phyloP scores from a whole-genome alignment of 805 yeast genomes.

The Diddensiella santjacobensis region DNA sequence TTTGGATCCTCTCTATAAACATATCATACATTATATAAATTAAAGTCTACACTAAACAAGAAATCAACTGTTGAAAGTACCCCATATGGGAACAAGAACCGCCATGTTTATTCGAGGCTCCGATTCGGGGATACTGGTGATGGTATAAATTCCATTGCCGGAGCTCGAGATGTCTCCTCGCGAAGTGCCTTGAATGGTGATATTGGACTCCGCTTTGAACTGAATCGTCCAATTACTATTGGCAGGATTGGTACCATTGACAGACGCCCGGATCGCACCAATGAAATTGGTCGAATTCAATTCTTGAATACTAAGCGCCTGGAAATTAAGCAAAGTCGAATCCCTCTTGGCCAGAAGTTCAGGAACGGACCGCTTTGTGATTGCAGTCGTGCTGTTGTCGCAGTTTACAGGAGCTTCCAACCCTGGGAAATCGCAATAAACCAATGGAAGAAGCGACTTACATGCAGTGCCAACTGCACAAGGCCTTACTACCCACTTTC shows the following conservation, averaged over 20 bases:
- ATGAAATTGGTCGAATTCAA: conserved; percentile 3
- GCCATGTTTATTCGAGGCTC: conserved; percentile 10
- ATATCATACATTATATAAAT: not conserved
- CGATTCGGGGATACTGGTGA: conserved; percentile 5
- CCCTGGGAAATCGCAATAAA: conserved; percentile 27
- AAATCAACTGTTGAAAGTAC: not conserved
- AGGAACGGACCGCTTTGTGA: not conserved
- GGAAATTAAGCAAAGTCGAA: not conserved
- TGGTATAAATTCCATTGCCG: not conserved
- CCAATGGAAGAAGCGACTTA: conserved; percentile 18
- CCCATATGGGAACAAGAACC: conserved; percentile 3
- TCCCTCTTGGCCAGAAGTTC: conserved; percentile 1
- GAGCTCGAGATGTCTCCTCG: conserved; percentile 3
- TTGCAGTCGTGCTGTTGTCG: conserved; percentile 2
- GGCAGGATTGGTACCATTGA: conserved; percentile 1
- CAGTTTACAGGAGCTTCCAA: conserved; percentile 1
- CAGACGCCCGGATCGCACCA: conserved; percentile 2
- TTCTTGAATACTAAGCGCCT: not conserved
- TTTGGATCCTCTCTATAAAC: not conserved
- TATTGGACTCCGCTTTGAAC: not conserved
- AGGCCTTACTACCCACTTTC: conserved; percentile 30
- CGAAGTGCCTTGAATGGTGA: not conserved
- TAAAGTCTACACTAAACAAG: not conserved
- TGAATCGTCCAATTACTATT: conserved; percentile 4
- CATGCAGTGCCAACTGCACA: conserved; percentile 32